These are phyloP conservation scores for Didymella lethalis DNA, from an alignment of 2,329 filamentous ascomycete species.

Conservation along the genomic window DNA sequence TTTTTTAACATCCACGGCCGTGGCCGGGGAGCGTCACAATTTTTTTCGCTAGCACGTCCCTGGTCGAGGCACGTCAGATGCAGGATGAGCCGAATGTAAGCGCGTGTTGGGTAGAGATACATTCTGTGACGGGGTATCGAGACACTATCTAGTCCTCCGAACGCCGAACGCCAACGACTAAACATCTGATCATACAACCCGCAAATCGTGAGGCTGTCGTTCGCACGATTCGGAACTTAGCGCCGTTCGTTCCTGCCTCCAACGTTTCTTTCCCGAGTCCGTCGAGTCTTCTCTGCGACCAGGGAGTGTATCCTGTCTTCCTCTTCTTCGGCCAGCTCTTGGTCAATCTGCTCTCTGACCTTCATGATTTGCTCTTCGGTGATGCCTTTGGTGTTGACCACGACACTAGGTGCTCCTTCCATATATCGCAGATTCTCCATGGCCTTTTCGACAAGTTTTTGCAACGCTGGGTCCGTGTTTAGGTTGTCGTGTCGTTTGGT, in stretches of 20 bases:
- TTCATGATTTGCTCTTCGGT: conserved; percentile 68
- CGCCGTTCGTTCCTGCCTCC: conserved; percentile 55
- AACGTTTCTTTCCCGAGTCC: conserved; percentile 55
- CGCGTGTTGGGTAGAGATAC: not conserved
- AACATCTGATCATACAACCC: not conserved
- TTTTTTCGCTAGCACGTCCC: not conserved
- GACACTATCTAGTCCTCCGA: not conserved
- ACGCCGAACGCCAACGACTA: conserved; percentile 13
- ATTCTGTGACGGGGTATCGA: conserved; percentile 16
- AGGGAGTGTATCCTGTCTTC: conserved; percentile 66
- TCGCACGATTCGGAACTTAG: conserved; percentile 4
- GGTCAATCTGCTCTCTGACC: conserved; percentile 74
- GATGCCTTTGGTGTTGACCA: conserved; percentile 80
- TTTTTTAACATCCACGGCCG: not conserved
- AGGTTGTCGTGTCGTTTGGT: conserved; percentile 76
- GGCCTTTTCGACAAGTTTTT: conserved; percentile 78
- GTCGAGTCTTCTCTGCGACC: conserved; percentile 58
- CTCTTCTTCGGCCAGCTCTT: conserved; percentile 69
- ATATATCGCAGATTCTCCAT: conserved; percentile 88
- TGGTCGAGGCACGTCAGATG: not conserved
- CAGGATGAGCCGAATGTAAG: not conserved
- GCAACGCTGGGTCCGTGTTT: conserved; percentile 78
- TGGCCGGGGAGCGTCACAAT: not conserved
- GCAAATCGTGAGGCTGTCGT: not conserved
- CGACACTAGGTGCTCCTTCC: conserved; percentile 75